Conservation (phyloP, 805 yeast species). For the Candida cerambycidarum region DNA sequence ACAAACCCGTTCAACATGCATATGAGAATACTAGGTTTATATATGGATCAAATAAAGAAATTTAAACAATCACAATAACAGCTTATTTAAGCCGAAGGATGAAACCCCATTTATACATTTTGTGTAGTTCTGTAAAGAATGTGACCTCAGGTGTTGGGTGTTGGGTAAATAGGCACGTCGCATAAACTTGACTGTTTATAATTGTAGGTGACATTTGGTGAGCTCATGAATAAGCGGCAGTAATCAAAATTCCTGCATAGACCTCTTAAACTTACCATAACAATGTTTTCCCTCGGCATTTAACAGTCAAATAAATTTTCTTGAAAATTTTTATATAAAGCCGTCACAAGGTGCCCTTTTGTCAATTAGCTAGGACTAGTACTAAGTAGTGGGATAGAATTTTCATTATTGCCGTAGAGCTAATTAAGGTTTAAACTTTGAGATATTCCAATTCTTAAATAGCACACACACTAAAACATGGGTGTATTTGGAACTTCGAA, state of each 20-base stretch:
- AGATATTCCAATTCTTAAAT: too few species aligned
- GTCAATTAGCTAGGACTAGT: background rate
- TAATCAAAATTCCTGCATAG: background rate
- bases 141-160: too few species aligned
- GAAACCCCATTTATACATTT: too few species aligned
- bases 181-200: background rate
- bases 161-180: background rate
- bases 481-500: constrained; percentile 36
- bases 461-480: too few species aligned
- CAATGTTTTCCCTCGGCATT: background rate
- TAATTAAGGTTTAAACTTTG: background rate
- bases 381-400: background rate
- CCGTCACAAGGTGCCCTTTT: background rate
- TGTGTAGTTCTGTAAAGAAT: too few species aligned
- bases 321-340: background rate
- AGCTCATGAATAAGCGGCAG: background rate
- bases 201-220: background rate
- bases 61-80: too few species aligned
- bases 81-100: too few species aligned
- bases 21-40: too few species aligned
- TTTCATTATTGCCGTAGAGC: too few species aligned
- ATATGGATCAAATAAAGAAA: too few species aligned
- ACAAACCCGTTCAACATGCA: too few species aligned
- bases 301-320: background rate
- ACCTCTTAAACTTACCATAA: background rate